A percentile compares a stretch with the other conserved stretches of the same genome.
phyloP scores from a whole-genome alignment of 441 rosid genomes.

The Jatropha podagrica region DNA sequence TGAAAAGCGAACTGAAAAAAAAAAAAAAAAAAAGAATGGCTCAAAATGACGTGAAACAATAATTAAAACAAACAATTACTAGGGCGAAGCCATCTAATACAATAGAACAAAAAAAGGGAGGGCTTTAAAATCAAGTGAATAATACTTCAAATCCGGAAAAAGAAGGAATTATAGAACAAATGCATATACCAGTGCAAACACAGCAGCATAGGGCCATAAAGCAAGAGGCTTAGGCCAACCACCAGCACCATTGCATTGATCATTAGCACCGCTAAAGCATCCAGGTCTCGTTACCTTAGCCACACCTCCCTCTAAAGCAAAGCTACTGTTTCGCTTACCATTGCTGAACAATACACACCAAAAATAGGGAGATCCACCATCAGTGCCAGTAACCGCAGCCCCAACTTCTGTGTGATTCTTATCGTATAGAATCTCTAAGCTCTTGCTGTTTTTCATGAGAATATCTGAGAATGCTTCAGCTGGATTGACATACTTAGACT shows the following conservation, averaged over 20 bases:
- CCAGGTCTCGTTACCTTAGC: conserved; percentile 57
- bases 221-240: conserved; percentile 23
- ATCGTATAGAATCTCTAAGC: conserved; percentile 49
- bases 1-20: background rate
- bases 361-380: conserved; percentile 68
- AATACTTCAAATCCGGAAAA: background rate
- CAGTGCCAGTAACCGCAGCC: conserved; percentile 57
- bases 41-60: conserved; percentile 1
- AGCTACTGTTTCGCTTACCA: conserved; percentile 56
- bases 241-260: conserved; percentile 48
- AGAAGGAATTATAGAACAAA: conserved; percentile 36
- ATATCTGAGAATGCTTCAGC: conserved; percentile 56
- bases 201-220: conserved; percentile 31
- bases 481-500: conserved; percentile 48
- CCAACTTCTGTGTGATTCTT: conserved; percentile 74
- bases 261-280: conserved; percentile 75
- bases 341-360: conserved; percentile 79
- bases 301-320: conserved; percentile 47
- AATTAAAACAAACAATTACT: conserved; percentile 17
- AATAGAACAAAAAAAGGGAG: background rate
- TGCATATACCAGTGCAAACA: conserved; percentile 33
- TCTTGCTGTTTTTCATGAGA: conserved; percentile 48
- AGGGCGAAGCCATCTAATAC: conserved; percentile 6
- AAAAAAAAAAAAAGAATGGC: background rate
- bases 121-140: conserved; percentile 16